A percentile compares a stretch with the other conserved stretches of the same genome.
Conservation (phyloP, 441 rosid genomes). For the Pelargonium fulgidum region DNA sequence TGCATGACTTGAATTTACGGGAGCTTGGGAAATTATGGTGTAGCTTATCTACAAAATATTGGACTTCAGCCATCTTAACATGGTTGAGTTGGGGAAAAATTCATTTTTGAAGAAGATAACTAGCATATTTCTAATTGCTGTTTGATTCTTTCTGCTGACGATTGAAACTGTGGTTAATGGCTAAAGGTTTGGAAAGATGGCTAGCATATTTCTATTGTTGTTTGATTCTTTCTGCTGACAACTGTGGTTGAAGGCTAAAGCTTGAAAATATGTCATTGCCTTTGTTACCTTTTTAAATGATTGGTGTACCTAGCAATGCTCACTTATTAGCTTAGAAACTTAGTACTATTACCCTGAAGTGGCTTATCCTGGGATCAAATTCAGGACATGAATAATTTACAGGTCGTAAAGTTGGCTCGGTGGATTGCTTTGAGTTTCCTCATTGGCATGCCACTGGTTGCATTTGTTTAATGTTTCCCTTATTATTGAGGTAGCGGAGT, state of each 20-base stretch:
- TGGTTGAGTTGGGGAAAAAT: background rate
- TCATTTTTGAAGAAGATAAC: background rate
- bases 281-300: background rate
- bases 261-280: background rate
- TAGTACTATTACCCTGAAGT: background rate
- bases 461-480: background rate
- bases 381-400: background rate
- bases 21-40: background rate
- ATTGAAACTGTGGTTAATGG: background rate
- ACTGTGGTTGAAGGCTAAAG: background rate
- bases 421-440: background rate
- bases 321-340: background rate
- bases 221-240: conserved; percentile 3
- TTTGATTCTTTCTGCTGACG: background rate
- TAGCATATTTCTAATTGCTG: background rate
- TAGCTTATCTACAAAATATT: background rate
- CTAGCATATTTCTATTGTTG: background rate
- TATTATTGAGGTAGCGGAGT: background rate
- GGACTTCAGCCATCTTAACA: background rate
- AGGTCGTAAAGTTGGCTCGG: background rate
- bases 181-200: background rate
- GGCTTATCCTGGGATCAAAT: background rate
- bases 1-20: background rate
- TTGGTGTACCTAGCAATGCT: background rate
- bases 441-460: background rate